Evolutionary conservation across 2,329 filamentous ascomycete species (phyloP), one percentile per base, ranked within the genome.

Genomic region (Talaromyces pinophilus): DNA sequence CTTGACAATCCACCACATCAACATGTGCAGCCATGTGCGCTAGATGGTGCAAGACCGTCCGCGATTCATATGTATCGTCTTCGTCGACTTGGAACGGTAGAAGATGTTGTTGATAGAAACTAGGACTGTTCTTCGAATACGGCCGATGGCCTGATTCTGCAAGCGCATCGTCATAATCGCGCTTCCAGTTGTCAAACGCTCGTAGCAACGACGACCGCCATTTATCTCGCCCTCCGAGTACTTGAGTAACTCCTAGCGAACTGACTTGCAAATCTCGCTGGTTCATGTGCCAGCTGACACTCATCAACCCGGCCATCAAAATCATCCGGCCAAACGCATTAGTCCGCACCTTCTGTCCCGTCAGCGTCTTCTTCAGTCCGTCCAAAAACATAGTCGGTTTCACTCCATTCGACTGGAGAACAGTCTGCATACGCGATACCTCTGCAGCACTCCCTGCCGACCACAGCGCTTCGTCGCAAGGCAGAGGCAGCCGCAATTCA

Each of bases 1-100:
- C 96, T 79, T 98, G 94, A 73, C 93, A 94, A 77, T 98, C 94
- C n/a, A 96, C 92, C 63, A 98, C 92, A 74, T 98, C 94, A 28
- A 96, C 93, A 74, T 98, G 93, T 86, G 97, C 97, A 2, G 93
- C 92, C 92, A 99, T 97, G 77, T 98, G 95, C 0, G 95, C 95
- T 13, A 99, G 83, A 72, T 96, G 92, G 75, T 98, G 93, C 54
- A 98, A 83, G 33, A 97, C 94, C 2, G 91, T 96, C 22, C 92
- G 88, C 69, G 90, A 93, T 76, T 97, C 92, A 72, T 95, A 94
- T 35, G 96, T 89, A 71, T 89, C 89, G 68, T 91, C 87, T 72
- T 90, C 88, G 52, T 83, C 81, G 1, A 83, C 75, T 61, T 71
- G 73, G 66, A 73, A 80, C 5, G 70, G 74, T 8, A 69, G 65